Evolutionary conservation across 805 yeast species (phyloP).

Genomic region (Candida germanica): DNA sequence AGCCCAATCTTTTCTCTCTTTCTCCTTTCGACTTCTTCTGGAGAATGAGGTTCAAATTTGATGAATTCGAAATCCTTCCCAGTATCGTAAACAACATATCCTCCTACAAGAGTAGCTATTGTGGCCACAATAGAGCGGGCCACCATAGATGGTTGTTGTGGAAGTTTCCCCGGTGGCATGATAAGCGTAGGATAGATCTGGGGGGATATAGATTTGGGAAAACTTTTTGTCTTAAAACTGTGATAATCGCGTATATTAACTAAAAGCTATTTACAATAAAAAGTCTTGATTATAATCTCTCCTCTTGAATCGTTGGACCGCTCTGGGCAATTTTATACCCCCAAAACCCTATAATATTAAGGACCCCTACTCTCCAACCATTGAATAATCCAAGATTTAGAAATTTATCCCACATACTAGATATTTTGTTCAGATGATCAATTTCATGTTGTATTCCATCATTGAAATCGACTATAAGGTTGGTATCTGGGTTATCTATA

Average conservation of each 20-base stretch:
- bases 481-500: conserved; percentile 41
- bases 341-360: conserved; percentile 81
- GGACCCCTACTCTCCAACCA: conserved; percentile 88
- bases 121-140: conserved; percentile 37
- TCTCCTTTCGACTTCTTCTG: conserved; percentile 38
- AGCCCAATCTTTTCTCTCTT: conserved; percentile 30
- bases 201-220: too few relatives aligned
- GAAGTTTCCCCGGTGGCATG: conserved; percentile 5
- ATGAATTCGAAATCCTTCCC: conserved; percentile 40
- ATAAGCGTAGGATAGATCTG: too few relatives aligned
- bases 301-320: conserved; percentile 38
- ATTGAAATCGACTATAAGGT: conserved; percentile 55
- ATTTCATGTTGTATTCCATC: conserved; percentile 41
- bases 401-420: conserved; percentile 36
- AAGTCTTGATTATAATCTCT: conserved; percentile 20
- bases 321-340: conserved; percentile 60
- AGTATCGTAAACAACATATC: conserved; percentile 27
- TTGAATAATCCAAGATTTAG: conserved; percentile 50
- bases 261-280: conserved; percentile 2
- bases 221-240: too few relatives aligned
- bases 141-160: conserved; percentile 31
- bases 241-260: conserved; percentile 7
- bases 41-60: conserved; percentile 35
- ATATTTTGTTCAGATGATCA: conserved; percentile 13
- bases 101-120: conserved; percentile 32